Evolutionary conservation across 768 basidiomycete genomes (phyloP), one percentile per base, ranked within the genome.

Genomic region (Omphalotus guepiniiformis): DNA sequence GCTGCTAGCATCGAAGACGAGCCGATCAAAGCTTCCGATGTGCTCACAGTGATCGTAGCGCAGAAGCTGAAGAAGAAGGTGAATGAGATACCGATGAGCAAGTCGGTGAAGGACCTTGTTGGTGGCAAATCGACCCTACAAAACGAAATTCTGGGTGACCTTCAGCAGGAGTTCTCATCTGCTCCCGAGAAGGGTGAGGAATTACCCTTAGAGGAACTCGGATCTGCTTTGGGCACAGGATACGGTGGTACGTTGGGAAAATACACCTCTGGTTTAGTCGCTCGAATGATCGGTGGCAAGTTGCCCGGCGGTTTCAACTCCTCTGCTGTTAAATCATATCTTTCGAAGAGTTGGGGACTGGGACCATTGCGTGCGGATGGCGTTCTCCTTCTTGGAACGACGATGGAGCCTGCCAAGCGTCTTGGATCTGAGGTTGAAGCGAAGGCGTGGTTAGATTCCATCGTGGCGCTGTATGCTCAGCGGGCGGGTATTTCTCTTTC

Each of bases 301-400:
- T 95, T 99, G 91, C 96, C 96, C 26, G 96, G 96, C 63, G 95
- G 95, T 28, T 99, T 99, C 81, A 96, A 96, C 56, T 74, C 86
- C 16, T 90, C 94, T 6, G 79, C 90, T 9, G 93, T 94, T 65
- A 94, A 96, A 68, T 69, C 79, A 0, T 78, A 99, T 63, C 76
- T 99, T 23, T 79, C 83, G 29, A 98, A 97, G 75, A 80, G 80
- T 22, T 98, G 94, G 93, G 96, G 96, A 39, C 72, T 98, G n/a
- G 96, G 95, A 23, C 72, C 95, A 3, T 77, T 78, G 13, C 93
- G 94, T 42, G 80, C 89, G 6, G 96, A 98, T 55, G 89, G 80
- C 16, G 92, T 94, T 9, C 81, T 99, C 29, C 76, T 98, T 23
- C 76, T 96, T 47, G 94, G 84, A 49, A 88, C 93, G 1, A 94